Evolutionary conservation across 2,329 filamentous ascomycete genomes (phyloP), one percentile per base, ranked within the genome.

Genomic region (Neonectria hederae): DNA sequence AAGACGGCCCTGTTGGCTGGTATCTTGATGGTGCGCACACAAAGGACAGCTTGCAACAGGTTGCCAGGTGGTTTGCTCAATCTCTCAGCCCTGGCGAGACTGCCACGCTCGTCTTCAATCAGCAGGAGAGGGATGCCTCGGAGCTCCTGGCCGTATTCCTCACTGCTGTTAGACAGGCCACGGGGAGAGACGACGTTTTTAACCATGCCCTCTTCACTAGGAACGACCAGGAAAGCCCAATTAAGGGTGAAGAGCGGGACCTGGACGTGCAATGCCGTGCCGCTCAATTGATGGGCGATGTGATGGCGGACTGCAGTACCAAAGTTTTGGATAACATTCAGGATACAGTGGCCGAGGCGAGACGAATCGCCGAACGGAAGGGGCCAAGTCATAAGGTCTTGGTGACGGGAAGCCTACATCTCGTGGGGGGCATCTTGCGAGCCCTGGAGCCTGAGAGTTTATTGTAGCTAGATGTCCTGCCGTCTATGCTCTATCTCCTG

Each of bases 21-120:
- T 89, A 91, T 69, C 87, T 97, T 17, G 94, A 97, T 73, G 93
- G 94, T 3, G 94, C 92, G 2, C 94, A 97, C 76, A 97, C 94
- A 0, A 83, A 89, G 22, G 94, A 97, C 71, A 97, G 93, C 71
- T 88, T 97, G 67, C 84, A 88, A 56, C 85, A 92, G 45, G 91
- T 92, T 11, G 92, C 89, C 3, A 83, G 83, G 69, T 97, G 94
- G 94, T 95, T 95, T 72, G 87, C 86, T 2, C 79, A 79, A 8
- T 80, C 83, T 52, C 73, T 85, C n/a, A 74, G 61, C 8, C 43
- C 67, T 0, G 63, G 66, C 0, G 75, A 76, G 8, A 56, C 68
- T 26, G 78, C 82, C 48, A 82, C 92, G 0, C 81, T 98, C 49
- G 85, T 98, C 52, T 98, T 98, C 83, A 97, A 97, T 78, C 95